Conservation (phyloP, 495 filamentous ascomycete species). For the Xylaria telfairii region DNA sequence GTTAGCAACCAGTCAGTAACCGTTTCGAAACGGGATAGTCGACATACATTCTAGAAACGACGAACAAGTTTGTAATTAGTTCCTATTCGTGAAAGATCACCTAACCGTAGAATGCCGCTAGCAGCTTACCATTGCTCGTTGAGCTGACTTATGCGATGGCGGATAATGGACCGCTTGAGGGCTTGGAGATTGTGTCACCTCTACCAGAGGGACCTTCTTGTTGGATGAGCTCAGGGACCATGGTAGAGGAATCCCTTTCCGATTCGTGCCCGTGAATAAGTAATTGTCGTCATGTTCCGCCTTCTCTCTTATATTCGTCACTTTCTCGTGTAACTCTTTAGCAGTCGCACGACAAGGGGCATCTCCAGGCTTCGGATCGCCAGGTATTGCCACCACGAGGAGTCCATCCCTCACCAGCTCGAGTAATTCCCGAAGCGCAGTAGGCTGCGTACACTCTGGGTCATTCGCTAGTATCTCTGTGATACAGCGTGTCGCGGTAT, state of each 20-base stretch:
- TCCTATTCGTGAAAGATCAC: too few species aligned
- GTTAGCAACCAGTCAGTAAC: background rate
- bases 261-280: background rate
- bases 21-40: background rate
- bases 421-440: conserved; percentile 35
- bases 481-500: conserved; percentile 20
- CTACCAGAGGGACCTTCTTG: background rate
- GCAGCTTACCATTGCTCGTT: background rate
- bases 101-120: too few species aligned
- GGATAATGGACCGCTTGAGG: background rate
- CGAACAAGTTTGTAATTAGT: too few species aligned
- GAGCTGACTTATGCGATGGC: background rate
- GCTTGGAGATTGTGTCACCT: background rate
- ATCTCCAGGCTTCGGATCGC: background rate
- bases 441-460: conserved; percentile 26
- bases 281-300: background rate
- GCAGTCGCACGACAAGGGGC: background rate
- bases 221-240: too few species aligned
- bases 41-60: conserved; percentile 11
- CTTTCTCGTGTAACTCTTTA: background rate
- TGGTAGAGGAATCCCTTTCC: background rate
- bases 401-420: conserved; percentile 31
- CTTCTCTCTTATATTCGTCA: background rate
- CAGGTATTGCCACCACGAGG: conserved; percentile 28
- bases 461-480: conserved; percentile 11